Conservation (phyloP, 2,329 filamentous ascomycete genomes). For the Tolypocladium cylindrosporum region DNA sequence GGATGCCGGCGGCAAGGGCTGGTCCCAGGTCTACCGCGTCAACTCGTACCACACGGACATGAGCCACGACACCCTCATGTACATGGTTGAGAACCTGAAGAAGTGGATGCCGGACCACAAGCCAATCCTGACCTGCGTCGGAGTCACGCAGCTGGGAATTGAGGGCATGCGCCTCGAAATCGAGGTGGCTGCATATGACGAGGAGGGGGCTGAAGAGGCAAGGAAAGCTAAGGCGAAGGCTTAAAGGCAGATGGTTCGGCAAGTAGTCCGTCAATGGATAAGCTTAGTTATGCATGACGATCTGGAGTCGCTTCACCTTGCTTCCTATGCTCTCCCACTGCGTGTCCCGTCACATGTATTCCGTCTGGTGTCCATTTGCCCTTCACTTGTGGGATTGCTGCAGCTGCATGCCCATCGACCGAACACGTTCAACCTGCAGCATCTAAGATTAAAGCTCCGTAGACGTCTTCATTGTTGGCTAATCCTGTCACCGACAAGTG, state of each 20-base stretch:
- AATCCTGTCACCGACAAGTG: too few species aligned
- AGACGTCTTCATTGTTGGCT: too few species aligned
- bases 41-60: slow-evolving; percentile 34
- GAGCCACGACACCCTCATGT: slow-evolving; percentile 25
- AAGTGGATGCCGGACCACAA: slow-evolving; percentile 41
- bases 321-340: too few species aligned
- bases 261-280: too few species aligned
- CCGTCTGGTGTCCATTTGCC: too few species aligned
- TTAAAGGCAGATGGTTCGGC: background rate
- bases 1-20: slow-evolving; percentile 44
- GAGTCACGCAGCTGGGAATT: slow-evolving; percentile 34
- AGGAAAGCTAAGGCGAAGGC: background rate
- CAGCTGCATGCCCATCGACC: too few species aligned
- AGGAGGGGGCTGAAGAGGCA: background rate
- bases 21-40: slow-evolving; percentile 42
- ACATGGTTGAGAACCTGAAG: slow-evolving; percentile 35
- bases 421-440: too few species aligned
- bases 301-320: too few species aligned
- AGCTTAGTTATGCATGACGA: too few species aligned
- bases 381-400: too few species aligned
- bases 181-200: slow-evolving; percentile 41
- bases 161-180: slow-evolving; percentile 48
- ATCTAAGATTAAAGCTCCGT: too few species aligned
- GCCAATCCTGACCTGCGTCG: slow-evolving; percentile 44
- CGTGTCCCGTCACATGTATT: too few species aligned